Base-by-base conservation (phyloP, 2,329 filamentous ascomycete genomes). In the Alternaria rosae region DNA sequence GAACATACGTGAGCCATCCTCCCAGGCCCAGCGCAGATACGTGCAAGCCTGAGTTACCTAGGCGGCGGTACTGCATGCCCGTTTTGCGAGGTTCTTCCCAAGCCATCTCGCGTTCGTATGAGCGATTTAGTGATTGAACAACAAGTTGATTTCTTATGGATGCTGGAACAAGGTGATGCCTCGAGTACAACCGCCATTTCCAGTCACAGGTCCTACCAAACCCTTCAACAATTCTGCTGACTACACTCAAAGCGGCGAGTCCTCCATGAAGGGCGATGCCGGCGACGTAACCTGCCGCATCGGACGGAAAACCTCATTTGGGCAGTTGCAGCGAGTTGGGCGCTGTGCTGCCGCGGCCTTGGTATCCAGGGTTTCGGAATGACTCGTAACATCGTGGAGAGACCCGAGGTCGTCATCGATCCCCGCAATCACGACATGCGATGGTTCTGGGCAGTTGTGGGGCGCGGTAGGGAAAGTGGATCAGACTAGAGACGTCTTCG, bases 21-120 rank as follows among this genome's bases (percentile, higher is more conserved):
- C 82, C 91, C 6, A 93, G 82, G 10, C 88, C 89, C 61, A 93
- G 89, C 35, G 87, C 85, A 23, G 90, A 93, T 21, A 93, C 90
- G 76, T 92, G 88, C 25, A 93, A 84, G 52, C 91, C 91, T 11
- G 90, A 91, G 50, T 87, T 87, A 70, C 91, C 90, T 10, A 92
- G 85, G 79, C 87, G 88, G 70, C 90, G 88, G 79, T 92, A 92
- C 70, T 89, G 68, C 72, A 75, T 75, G n/a, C 72, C 72, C n/a
- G 72, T 75, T 38, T 73, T 72, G 15, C 72, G 62, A 32, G 72
- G 72, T 67, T 75, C 72, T 67, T 73, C 66, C 72, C 71, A 75
- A 42, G 72, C 72, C 71, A 74, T 74, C 17, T 64, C 53, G 50
- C 42, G 61, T 44, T 5, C 6, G 28, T 35, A 11, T 54, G 20